phyloP scores from a whole-genome alignment of 805 yeast species.

The Candida pseudoglaebosa region DNA sequence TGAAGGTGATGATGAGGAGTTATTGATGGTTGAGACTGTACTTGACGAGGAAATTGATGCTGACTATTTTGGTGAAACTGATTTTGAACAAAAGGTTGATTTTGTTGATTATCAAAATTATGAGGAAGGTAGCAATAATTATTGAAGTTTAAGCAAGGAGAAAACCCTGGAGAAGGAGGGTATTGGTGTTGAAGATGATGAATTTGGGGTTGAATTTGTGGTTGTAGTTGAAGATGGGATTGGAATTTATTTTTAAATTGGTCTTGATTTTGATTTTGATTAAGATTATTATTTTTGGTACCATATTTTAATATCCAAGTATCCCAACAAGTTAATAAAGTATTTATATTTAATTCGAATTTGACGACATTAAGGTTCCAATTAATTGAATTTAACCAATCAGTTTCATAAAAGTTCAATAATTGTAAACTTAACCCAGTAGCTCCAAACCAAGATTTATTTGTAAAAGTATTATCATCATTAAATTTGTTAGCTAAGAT shows the following conservation, averaged over 20 bases:
- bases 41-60: no score
- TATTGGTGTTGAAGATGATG: no score
- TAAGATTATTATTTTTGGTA: conserved; percentile 1
- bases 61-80: no score
- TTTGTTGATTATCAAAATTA: background rate
- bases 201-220: conserved; percentile 3
- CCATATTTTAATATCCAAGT: conserved; percentile 39
- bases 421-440: conserved; percentile 65
- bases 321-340: conserved; percentile 43
- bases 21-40: background rate
- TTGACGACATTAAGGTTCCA: conserved; percentile 53
- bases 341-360: conserved; percentile 34
- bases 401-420: conserved; percentile 65
- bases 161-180: background rate
- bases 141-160: background rate
- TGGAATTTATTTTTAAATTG: no score
- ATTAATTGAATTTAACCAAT: conserved; percentile 59
- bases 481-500: conserved; percentile 89
- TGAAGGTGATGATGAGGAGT: background rate
- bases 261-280: no score
- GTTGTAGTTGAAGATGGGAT: conserved; percentile 2
- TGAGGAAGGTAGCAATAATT: background rate
- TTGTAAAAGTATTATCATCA: conserved; percentile 95
- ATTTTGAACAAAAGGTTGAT: no score
- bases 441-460: conserved; percentile 95